Evolutionary conservation across 116 monocot genomes (phyloP).

Genomic region (Iris pallida): DNA sequence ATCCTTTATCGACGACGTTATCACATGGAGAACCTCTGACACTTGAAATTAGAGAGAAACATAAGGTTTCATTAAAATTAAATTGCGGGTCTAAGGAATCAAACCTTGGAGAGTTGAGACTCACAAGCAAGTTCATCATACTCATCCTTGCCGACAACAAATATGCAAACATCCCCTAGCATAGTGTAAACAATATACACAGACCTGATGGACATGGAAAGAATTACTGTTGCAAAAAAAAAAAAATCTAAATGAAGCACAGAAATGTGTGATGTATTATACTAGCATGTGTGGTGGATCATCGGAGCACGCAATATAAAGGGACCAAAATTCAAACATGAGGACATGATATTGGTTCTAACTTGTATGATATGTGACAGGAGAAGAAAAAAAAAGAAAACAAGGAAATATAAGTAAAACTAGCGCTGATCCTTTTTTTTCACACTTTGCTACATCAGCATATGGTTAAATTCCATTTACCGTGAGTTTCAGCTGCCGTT

Average conservation of each 20-base stretch:
- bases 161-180: conserved; percentile 93
- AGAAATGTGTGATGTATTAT: background rate
- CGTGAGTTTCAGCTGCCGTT: too few species aligned
- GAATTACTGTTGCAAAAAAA: conserved; percentile 8
- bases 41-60: conserved; percentile 24
- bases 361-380: background rate
- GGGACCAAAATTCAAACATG: too few species aligned
- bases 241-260: background rate
- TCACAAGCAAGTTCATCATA: conserved; percentile 92
- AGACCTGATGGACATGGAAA: conserved; percentile 39
- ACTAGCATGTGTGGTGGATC: background rate
- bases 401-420: too few species aligned
- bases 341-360: background rate
- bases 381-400: too few species aligned
- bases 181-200: conserved; percentile 88
- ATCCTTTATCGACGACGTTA: conserved; percentile 73
- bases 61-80: too few species aligned
- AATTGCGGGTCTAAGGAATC: too few species aligned
- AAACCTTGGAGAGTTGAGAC: conserved; percentile 8
- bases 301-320: background rate
- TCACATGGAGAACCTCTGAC: conserved; percentile 62
- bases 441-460: too few species aligned
- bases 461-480: too few species aligned
- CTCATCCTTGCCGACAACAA: conserved; percentile 92
- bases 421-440: too few species aligned